Evolutionary conservation across 2,329 filamentous ascomycete species (phyloP), one percentile per base, ranked within the genome.

Genomic region (Monilinia laxa): DNA sequence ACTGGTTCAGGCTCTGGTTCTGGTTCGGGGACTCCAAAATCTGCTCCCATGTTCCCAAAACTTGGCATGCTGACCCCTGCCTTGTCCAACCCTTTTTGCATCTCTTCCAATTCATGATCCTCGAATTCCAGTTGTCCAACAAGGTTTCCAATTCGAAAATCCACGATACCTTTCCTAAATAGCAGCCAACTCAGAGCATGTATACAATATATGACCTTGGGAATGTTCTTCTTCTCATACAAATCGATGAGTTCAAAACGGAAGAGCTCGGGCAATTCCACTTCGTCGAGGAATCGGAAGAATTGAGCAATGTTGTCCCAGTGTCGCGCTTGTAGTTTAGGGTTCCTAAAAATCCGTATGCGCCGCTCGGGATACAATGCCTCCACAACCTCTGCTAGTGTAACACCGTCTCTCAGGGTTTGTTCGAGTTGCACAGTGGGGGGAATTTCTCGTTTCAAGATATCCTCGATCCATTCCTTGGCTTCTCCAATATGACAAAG

Each of bases 191-290:
- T 98, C 23, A 99, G 82, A 0, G 95, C 95, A 75, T 99, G 95
- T 63, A 99, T 95, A 76, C 95, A 99, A 80, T 99, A 96, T 69
- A 99, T 99, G 76, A 98, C 96, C 78, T 98, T 99, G 4, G 95
- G 95, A 1, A 98, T 96, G 74, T 99, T 99, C 80, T 99, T 99
- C 83, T 98, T 99, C 79, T 99, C 96, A 81, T 99, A 99, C 16
- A 99, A 81, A 78, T 99, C 95, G 70, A 98, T 96, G 56, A 98
- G 83, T 77, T 99, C 95, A 77, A 99, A 99, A 67, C 94, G 88
- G 78, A 99, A 99, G 23, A 99, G 85, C 73, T 99, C 96, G 1
- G 95, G 95, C 3, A 99, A 82, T 74, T 97, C 91, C 11, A 97
- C 88, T 68, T 97, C 92, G 70, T 94, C 91, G 1, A 99, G 84